Base-by-base conservation (phyloP, 352 stramenopile genomes). In the Globisporangium paddicum region DNA sequence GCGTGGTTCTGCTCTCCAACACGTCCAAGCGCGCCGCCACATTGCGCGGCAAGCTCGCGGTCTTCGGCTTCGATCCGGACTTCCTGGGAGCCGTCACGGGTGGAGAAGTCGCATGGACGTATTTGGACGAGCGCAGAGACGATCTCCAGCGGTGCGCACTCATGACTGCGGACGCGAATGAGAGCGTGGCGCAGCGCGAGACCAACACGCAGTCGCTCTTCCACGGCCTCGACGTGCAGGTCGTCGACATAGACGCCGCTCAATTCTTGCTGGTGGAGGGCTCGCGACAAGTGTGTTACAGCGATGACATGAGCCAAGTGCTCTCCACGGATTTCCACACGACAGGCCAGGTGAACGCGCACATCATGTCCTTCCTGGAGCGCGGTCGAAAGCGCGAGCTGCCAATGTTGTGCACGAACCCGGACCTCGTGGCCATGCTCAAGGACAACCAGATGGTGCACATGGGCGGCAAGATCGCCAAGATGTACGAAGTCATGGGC, bases 1-100 rank as follows among this genome's bases (percentile, higher is more conserved):
- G 78, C 50, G 72, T 96, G 19, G 75, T 96, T 49, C 79, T 97
- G 61, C 67, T 97, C 5, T 96, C 87, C 32, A 97, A 97, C 67
- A 92, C 87, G 50, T 90, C 86, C n/a, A 80, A 79, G n/a, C 78
- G 85, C 23, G 73, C 83, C 2, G 60, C 68, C 13, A 63, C 67
- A 35, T 68, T 90, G 26, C 53, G 76, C 19, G 51, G 44, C 11
- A 79, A 79, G 62, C 66, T 97, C 38, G 63, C 60, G 18, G 66
- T 69, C 46, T 79, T 96, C 58, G 89, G 87, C 41, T 93, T 96
- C 54, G 64, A 74, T 50, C 67, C 63, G 7, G 57, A 70, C 38
- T 76, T 89, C 60, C 77, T 86, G 46, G 70, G 69, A 2, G 66
- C 69, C 14, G 70, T 90, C 42, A 88, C 77, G 23, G 72, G 74